These are phyloP conservation scores for Cystoisospora suis DNA, from an alignment of 169 alveolate species.

Conservation along the genomic window DNA sequence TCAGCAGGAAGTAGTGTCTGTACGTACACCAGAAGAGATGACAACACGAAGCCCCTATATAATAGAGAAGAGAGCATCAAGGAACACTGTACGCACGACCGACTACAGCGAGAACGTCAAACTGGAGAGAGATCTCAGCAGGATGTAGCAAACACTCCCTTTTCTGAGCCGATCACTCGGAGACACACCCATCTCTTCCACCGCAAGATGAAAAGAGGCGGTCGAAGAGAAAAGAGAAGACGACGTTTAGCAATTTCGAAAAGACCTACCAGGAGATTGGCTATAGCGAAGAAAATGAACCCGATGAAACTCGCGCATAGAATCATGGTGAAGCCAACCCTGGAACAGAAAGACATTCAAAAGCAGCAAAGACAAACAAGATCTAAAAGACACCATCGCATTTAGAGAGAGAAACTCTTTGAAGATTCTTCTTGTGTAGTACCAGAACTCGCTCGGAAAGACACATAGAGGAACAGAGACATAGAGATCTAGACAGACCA, in stretches of 20 bases:
- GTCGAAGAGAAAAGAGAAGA: background rate
- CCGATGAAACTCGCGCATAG: constrained; percentile 71
- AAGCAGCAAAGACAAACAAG: background rate
- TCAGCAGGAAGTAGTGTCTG: constrained; percentile 43
- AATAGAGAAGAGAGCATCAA: too few species aligned
- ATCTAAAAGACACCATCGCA: too few species aligned
- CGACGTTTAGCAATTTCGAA: background rate
- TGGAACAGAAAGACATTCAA: constrained; percentile 45
- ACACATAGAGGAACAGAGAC: background rate
- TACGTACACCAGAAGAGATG: background rate
- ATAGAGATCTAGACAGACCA: background rate
- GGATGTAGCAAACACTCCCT: too few species aligned
- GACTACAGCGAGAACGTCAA: too few species aligned
- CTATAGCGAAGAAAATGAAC: constrained; percentile 67
- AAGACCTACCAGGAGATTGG: constrained; percentile 70
- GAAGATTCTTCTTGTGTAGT: too few species aligned
- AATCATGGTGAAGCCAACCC: constrained; percentile 75
- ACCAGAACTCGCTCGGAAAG: background rate
- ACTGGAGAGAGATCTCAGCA: too few species aligned
- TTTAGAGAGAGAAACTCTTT: too few species aligned
- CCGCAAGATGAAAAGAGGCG: background rate
- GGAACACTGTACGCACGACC: too few species aligned
- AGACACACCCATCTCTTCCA: too few species aligned
- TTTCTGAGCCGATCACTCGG: too few species aligned
- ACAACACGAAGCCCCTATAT: too few species aligned